Evolutionary conservation across 1,284 basidiomycete genomes (phyloP).

Genomic region (Austropuccinia psidii): DNA sequence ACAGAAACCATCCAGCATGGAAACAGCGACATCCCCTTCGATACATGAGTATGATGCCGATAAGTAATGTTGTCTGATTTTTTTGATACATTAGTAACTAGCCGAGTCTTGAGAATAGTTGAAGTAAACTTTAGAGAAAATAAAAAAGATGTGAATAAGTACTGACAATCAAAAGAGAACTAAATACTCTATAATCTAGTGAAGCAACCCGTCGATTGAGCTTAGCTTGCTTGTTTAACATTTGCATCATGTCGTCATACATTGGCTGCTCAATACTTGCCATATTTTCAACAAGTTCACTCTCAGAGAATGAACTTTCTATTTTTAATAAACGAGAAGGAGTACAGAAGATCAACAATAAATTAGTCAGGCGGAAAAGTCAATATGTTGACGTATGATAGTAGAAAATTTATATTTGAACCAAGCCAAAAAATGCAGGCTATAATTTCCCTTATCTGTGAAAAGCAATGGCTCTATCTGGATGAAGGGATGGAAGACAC

Average conservation of each 20-base stretch:
- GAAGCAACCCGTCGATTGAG: conserved; percentile 21
- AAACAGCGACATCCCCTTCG: conserved; percentile 16
- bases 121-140: not conserved
- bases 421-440: too few relatives aligned
- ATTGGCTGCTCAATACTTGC: too few relatives aligned
- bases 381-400: too few relatives aligned
- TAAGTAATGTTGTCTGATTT: not conserved
- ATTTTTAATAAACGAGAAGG: too few relatives aligned
- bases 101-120: not conserved
- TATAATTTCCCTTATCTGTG: too few relatives aligned
- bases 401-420: too few relatives aligned
- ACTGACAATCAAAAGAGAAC: conserved; percentile 16
- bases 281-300: too few relatives aligned
- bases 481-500: too few relatives aligned
- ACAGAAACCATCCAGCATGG: conserved; percentile 31
- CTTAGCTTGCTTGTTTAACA: not conserved
- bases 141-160: not conserved
- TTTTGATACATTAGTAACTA: not conserved
- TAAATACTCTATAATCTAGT: not conserved
- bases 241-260: not conserved
- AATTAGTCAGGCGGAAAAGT: too few relatives aligned
- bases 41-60: conserved; percentile 8
- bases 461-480: too few relatives aligned
- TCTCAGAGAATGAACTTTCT: too few relatives aligned
- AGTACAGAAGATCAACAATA: too few relatives aligned